Evolutionary conservation across 768 basidiomycete genomes (phyloP), one percentile per base, ranked within the genome.

Genomic region (Neoboletus magnificus): DNA sequence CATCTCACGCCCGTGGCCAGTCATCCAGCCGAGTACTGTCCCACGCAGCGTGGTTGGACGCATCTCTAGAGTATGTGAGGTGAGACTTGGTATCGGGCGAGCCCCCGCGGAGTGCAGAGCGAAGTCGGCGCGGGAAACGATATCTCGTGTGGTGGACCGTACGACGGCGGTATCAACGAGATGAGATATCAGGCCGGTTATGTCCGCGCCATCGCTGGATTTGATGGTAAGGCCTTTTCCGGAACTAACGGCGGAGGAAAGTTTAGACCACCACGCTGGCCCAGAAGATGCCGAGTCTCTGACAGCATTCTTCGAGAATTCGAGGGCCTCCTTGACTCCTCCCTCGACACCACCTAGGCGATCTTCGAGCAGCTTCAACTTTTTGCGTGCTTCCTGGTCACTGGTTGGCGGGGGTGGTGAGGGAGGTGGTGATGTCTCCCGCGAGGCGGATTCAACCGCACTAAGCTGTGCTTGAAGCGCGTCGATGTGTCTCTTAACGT

Each of bases 81-180:
- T 98, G 56, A 96, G 82, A 2, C 81, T 79, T 0, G 93, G 93
- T 43, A 97, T 85, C 58, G 93, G 76, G 0, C 82, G 76, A 2
- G 83, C 96, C 3, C 96, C 96, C 7, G 82, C 83, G 15, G 91
- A 89, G 68, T 86, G 86, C 5, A 93, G 74, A 0, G 97, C 96
- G 65, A 83, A 95, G 71, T 99, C 96, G 0, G 89, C 76, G 40
- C 84, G 85, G 1, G 85, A 91, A 37, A 97, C 70, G n/a, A 73
- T 77, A 66, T 98, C 96, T 69, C 91, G 92, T 37, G 74, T 74
- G 23, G 83, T 80, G 55, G 82, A 81, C 20, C 75, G 79, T 15
- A 82, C 76, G 5, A 96, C 81, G 0, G 91, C 87, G 15, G 81
- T 74, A 56, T 93, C 86, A 64, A 98, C 89, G 47, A 97, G 79